Conservation (phyloP, 768 basidiomycete species). For the Chalciporus chontae region DNA sequence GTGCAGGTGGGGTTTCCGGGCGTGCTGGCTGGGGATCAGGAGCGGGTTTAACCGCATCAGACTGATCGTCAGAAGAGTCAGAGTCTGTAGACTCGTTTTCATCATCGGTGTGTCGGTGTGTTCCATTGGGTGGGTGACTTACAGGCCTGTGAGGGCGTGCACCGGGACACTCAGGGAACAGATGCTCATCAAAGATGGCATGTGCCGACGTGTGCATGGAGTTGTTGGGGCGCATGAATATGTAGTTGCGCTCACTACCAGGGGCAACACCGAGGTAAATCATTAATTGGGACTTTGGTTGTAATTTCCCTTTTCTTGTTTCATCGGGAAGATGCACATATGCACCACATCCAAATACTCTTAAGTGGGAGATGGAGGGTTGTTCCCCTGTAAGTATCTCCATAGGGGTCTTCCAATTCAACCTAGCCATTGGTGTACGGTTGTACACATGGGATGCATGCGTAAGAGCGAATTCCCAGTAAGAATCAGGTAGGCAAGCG, state of each 20-base stretch:
- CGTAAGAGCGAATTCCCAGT: neutral
- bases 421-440: neutral
- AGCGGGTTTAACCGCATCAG: neutral
- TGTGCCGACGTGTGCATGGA: neutral
- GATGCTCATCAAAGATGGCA: neutral
- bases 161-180: neutral
- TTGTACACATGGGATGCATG: neutral
- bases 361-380: neutral
- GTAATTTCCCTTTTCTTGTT: neutral
- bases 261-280: neutral
- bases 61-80: neutral
- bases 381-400: neutral
- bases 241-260: neutral
- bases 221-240: neutral
- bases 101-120: neutral
- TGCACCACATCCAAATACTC: neutral
- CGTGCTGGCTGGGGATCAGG: neutral
- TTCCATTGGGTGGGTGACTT: neutral
- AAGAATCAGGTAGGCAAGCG: neutral
- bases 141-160: neutral
- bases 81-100: neutral
- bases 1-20: neutral
- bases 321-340: neutral
- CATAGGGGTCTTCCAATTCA: neutral
- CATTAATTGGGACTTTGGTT: neutral